A percentile compares a stretch with the other conserved stretches of the same genome.
These are phyloP conservation scores for Hevea brasiliensis DNA, from an alignment of 345 rosid genomes.

Conservation along the genomic window DNA sequence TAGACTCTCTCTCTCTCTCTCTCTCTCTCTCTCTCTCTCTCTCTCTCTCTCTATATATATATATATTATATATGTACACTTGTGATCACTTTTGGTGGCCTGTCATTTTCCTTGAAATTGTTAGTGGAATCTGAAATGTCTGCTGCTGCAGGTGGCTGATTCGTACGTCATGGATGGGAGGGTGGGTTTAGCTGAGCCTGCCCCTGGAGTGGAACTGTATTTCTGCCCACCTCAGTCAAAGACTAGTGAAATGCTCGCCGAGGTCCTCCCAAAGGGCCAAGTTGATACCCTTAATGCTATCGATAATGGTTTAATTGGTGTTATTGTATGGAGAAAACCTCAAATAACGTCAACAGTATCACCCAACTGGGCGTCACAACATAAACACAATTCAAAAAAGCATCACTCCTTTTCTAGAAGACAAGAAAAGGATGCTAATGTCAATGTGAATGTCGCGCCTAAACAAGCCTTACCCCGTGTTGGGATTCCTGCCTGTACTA, in stretches of 20 bases:
- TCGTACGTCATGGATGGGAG: slow-evolving; percentile 73
- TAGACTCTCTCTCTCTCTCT: slow-evolving; percentile 16
- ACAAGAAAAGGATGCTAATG: slow-evolving; percentile 46
- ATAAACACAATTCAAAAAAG: slow-evolving; percentile 56
- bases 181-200: slow-evolving; percentile 90
- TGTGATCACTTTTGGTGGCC: no score
- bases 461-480: slow-evolving; percentile 18
- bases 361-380: slow-evolving; percentile 52
- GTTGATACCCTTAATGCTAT: slow-evolving; percentile 55
- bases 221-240: slow-evolving; percentile 75
- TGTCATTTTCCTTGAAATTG: no score
- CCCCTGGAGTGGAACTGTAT: slow-evolving; percentile 74
- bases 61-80: no score
- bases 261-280: slow-evolving; percentile 70
- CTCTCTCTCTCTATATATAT: no score
- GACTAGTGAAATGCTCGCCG: slow-evolving; percentile 58
- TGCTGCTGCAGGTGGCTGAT: slow-evolving; percentile 56
- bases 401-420: slow-evolving; percentile 47
- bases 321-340: slow-evolving; percentile 91
- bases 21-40: no score
- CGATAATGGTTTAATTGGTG: slow-evolving; percentile 83
- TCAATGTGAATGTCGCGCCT: slow-evolving; percentile 23
- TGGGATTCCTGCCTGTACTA: slow-evolving; percentile 20
- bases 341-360: slow-evolving; percentile 38
- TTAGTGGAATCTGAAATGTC: background rate